These are phyloP conservation scores for Penicillium cinerascens DNA, from an alignment of 495 filamentous ascomycete genomes.

Conservation along the genomic window DNA sequence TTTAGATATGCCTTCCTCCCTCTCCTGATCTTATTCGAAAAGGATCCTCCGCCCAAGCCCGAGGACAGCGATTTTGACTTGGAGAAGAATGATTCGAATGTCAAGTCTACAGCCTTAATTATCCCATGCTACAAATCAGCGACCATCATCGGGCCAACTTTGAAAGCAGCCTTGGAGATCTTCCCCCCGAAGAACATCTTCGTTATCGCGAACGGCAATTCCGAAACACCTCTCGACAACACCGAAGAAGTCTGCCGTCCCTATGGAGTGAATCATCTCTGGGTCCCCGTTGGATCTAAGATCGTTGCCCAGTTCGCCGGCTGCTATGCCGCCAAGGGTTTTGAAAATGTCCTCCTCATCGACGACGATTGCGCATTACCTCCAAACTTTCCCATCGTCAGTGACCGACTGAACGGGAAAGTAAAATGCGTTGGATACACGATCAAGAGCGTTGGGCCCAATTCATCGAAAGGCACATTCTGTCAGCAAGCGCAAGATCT, in stretches of 20 bases:
- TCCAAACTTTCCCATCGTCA: constrained; percentile 39
- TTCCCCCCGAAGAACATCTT: constrained; percentile 45
- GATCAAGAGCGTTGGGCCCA: constrained; percentile 37
- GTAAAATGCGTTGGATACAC: constrained; percentile 44
- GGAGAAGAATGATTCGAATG: constrained; percentile 17
- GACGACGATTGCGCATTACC: constrained; percentile 49
- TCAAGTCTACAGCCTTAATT: constrained; percentile 37
- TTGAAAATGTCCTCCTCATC: constrained; percentile 42
- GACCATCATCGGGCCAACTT: constrained; percentile 37
- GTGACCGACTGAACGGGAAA: constrained; percentile 33
- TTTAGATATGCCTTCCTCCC: constrained; percentile 38
- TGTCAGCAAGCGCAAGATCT: constrained; percentile 47
- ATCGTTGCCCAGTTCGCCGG: constrained; percentile 48
- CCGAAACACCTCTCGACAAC: constrained; percentile 36
- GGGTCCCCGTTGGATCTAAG: constrained; percentile 40
- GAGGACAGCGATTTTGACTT: constrained; percentile 5
- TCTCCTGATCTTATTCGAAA: constrained; percentile 37
- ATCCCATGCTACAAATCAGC: constrained; percentile 50
- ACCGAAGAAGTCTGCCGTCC: constrained; percentile 44
- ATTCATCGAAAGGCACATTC: constrained; percentile 29
- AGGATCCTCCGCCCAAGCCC: constrained; percentile 20
- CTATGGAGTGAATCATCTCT: constrained; percentile 40
- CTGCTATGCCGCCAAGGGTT: constrained; percentile 36
- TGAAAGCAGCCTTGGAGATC: constrained; percentile 43
- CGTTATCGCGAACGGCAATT: constrained; percentile 45